Base-by-base conservation (phyloP, 306 rosid species). In the Castanea sativa region DNA sequence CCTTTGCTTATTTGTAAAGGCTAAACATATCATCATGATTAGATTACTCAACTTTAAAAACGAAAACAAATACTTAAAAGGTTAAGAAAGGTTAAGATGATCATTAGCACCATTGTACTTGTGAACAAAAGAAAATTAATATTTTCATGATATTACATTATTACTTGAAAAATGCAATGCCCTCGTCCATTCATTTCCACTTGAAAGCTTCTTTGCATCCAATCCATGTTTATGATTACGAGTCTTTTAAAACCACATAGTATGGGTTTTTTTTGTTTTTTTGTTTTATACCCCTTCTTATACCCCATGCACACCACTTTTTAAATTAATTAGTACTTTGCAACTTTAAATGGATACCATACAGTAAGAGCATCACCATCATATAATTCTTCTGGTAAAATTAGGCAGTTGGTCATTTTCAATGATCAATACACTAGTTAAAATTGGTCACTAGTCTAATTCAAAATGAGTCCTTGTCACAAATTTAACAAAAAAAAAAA, bases 1-100 rank as follows among this genome's bases (percentile, higher is more conserved):
- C 52, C 76, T 73, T 55, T 75, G 76, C 78, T 71, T 70, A 80
- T 59, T 63, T 73, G 74, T 78, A 85, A 82, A 85, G 90, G 59
- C 19, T 73, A 69, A 74, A 85, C 85, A 74, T 55, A 80, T 38
- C 18, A 72, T 55, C 84, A 77, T 77, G 74, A 69, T 77, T 79
- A 59, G n/a, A 75, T 72, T 63, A 7, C 53, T 27, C 43, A 20
- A 71, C 78, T 73, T 72, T 21, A 52, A 33, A 19, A 71, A 32
- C n/a, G 71, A 58, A 55, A 68, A 75, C 74, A 75, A 76, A 80
- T 71, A 65, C 43, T 79, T 14, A 52, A 60, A 73, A 76, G 53
- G 52, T 73, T 51, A 70, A 41, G 53, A 60, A 78, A 79, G 53
- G 56, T 73, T 51, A 70, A 41, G n/a, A 69, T 73, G 80, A 82